Base-by-base conservation (phyloP, 176 grass and related monocot genomes). In the Chrysopogon serrulatus region DNA sequence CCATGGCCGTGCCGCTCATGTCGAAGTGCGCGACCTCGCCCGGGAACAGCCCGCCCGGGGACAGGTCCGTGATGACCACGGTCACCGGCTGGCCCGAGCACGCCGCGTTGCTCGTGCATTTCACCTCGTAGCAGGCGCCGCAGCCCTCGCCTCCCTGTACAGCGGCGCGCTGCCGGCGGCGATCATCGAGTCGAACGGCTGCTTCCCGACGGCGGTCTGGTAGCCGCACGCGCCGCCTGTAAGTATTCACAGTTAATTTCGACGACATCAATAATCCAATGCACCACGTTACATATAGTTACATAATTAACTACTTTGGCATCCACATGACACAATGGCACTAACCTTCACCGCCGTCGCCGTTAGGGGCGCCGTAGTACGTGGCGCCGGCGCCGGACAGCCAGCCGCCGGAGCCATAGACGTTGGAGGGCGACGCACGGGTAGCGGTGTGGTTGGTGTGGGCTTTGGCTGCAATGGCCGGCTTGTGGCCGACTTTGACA, bases 181-280 rank as follows among this genome's bases (percentile, higher is more conserved):
- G 66, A 93, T 87, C 87, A 98, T 88, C 36, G 96, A 93, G 65
- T 79, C 84, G 83, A 92, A 90, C 1, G 96, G 93, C 51, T 73
- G 65, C 6, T 16, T 82, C 8, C 86, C 90, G 0, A 98, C 89
- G 15, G 89, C 93, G 7, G 68, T 84, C 41, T 82, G 78, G 76
- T 95, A 98, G 9, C 96, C 96, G 41, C 96, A 98, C 35, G 87
- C 96, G 27, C 96, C 93, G n/a, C 96, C 96, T 98, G 83, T 48
- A 57, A 0, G 23, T 24, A 70, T 41, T 35, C 44, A 47, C 57
- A 34, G 16, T 60, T 14, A 12, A 4, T 15, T 76, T 65, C 4
- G 17, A 35, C n/a, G 23, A 57, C 39, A 43, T 14, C 8, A 14
- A 3, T 41, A 14, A 3, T 41, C 21, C 23, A 57, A 57, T 57